Percentiles rank a stretch among this genome's conserved stretches.
Conservation (phyloP, 768 basidiomycete species). For the Kondoa subrosea region DNA sequence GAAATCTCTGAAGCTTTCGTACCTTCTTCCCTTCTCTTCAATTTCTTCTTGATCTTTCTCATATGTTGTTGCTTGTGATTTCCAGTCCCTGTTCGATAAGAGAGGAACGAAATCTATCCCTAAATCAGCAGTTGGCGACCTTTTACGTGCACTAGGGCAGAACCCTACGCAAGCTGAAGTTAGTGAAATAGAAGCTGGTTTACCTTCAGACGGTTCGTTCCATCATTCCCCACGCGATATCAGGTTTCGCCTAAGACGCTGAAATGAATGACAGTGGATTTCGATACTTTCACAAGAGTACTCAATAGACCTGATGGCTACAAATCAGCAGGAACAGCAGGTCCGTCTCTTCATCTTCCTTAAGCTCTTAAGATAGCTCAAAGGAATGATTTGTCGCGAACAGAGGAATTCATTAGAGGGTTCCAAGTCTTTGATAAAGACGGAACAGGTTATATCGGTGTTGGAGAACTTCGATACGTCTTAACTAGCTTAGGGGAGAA, state of each 20-base stretch:
- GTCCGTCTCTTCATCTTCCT: slow-evolving; percentile 36
- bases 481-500: slow-evolving; percentile 95
- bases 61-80: slow-evolving; percentile 41
- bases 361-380: background rate
- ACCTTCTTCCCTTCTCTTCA: slow-evolving; percentile 28
- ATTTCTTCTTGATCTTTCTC: slow-evolving; percentile 42
- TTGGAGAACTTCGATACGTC: slow-evolving; percentile 79
- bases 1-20: slow-evolving; percentile 19
- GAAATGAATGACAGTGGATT: slow-evolving; percentile 50
- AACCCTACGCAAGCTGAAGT: slow-evolving; percentile 99
- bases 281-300: slow-evolving; percentile 75
- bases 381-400: background rate
- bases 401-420: slow-evolving; percentile 97
- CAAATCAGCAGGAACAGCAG: slow-evolving; percentile 89
- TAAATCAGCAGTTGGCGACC: slow-evolving; percentile 71
- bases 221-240: background rate
- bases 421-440: slow-evolving; percentile 99
- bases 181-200: slow-evolving; percentile 51
- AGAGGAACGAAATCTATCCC: slow-evolving; percentile 80
- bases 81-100: slow-evolving; percentile 72
- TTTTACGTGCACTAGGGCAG: slow-evolving; percentile 83
- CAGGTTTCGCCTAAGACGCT: background rate
- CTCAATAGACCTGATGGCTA: slow-evolving; percentile 90
- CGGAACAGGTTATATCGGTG: slow-evolving; percentile 67
- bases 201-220: slow-evolving; percentile 57